These are phyloP conservation scores for Lycium ferocissimum DNA, from an alignment of 257 asterid genomes.

Conservation along the genomic window DNA sequence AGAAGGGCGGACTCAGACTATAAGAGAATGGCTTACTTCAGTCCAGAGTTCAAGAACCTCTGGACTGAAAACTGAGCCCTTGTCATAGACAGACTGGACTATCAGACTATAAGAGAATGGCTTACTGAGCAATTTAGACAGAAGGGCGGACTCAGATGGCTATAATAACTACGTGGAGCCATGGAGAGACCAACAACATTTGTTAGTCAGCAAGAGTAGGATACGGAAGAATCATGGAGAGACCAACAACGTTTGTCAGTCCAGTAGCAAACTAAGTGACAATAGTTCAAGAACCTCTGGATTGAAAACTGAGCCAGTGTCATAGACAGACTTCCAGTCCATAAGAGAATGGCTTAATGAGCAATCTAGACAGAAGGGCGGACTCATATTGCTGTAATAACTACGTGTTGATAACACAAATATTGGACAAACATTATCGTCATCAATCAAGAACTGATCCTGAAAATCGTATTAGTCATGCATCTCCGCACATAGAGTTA, in stretches of 20 bases:
- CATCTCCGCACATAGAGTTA: no score
- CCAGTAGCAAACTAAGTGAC: no score
- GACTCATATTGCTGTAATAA: constrained; percentile 36
- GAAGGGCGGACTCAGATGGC: not conserved
- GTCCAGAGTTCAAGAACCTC: constrained; percentile 43
- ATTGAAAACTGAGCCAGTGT: no score
- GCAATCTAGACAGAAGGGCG: constrained; percentile 39
- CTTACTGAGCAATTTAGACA: no score
- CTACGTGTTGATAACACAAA: not conserved
- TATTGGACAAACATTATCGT: not conserved
- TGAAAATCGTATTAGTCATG: not conserved
- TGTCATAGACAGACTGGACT: constrained; percentile 41
- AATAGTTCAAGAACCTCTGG: no score
- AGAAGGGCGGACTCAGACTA: not conserved
- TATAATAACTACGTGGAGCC: not conserved
- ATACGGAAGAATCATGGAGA: no score
- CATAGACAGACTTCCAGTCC: not conserved
- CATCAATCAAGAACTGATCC: not conserved
- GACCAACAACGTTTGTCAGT: no score
- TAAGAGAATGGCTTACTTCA: no score
- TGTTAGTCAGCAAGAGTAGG: no score
- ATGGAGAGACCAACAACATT: no score
- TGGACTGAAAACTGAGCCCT: constrained; percentile 41
- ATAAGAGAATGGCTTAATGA: constrained; percentile 45
- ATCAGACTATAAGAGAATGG: constrained; percentile 12